Evolutionary conservation across 192 early-diverging fungal genomes (phyloP).

Genomic region (Polychytrium aggregatum): DNA sequence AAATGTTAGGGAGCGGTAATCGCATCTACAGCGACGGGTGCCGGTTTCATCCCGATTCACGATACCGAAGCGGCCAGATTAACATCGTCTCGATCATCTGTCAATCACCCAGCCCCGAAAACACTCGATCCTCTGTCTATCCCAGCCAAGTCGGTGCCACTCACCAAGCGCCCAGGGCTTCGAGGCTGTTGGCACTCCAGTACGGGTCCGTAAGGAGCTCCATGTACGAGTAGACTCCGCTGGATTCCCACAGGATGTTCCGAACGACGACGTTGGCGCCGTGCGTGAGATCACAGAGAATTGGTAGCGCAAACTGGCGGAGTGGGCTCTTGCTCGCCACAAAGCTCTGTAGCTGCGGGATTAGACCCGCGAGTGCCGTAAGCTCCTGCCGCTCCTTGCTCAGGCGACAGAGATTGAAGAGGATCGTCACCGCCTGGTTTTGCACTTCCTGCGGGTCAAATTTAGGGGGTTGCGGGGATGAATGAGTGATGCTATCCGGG

Average conservation of each 20-base stretch:
- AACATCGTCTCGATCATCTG: not conserved
- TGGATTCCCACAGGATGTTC: slow-evolving; percentile 32
- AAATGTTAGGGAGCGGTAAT: no score
- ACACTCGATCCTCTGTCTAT: slow-evolving; percentile 26
- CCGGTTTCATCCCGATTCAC: not conserved
- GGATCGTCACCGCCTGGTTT: slow-evolving; percentile 45
- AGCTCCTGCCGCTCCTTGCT: slow-evolving; percentile 41
- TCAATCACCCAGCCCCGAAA: slow-evolving; percentile 22
- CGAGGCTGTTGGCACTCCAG: slow-evolving; percentile 50
- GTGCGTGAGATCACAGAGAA: slow-evolving; percentile 50
- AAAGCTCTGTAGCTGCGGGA: slow-evolving; percentile 42
- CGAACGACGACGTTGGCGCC: slow-evolving; percentile 32
- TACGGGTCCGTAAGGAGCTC: slow-evolving; percentile 37
- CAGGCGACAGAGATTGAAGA: slow-evolving; percentile 51
- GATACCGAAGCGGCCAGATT: no score
- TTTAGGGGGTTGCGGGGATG: no score
- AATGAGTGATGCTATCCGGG: no score
- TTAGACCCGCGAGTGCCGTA: slow-evolving; percentile 40
- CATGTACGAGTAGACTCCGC: slow-evolving; percentile 33
- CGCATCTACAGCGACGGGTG: not conserved
- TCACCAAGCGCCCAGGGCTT: slow-evolving; percentile 47
- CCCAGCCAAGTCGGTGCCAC: slow-evolving; percentile 4
- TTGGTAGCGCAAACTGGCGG: slow-evolving; percentile 50
- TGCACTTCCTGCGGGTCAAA: slow-evolving; percentile 27
- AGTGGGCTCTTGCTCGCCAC: slow-evolving; percentile 30